Evolutionary conservation across 1,284 basidiomycete species (phyloP).

Genomic region (Cronartium quercuum): DNA sequence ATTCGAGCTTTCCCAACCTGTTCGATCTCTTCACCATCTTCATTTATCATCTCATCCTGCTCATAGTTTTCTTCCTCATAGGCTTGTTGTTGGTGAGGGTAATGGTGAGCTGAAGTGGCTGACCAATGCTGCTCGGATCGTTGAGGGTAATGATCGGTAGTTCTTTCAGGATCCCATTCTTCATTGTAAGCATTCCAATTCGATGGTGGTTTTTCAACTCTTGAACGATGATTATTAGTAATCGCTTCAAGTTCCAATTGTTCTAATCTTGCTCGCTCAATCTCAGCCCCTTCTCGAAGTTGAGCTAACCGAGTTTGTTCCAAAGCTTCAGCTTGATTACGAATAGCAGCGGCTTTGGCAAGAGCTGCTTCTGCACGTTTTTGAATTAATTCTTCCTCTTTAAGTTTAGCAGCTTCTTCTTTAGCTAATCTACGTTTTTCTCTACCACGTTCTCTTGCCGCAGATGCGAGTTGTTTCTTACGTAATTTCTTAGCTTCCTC

Average conservation of each 20-base stretch:
- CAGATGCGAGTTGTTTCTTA: slow-evolving; percentile 16
- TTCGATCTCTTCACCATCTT: background rate
- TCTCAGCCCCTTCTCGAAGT: slow-evolving; percentile 14
- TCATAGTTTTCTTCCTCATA: background rate
- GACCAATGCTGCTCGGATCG: background rate
- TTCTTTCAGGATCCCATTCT: background rate
- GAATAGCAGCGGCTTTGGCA: slow-evolving; percentile 7
- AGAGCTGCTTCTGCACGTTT: slow-evolving; percentile 7
- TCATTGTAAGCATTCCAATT: background rate
- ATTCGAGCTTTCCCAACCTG: background rate
- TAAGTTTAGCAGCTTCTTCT: slow-evolving; percentile 20
- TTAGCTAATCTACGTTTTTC: slow-evolving; percentile 27
- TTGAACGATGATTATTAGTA: background rate
- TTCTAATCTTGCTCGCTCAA: slow-evolving; percentile 14
- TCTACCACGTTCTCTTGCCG: slow-evolving; percentile 8
- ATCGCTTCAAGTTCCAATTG: background rate
- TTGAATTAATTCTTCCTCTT: slow-evolving; percentile 17
- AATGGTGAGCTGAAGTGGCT: background rate
- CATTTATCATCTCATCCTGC: background rate
- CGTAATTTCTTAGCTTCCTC: slow-evolving; percentile 29
- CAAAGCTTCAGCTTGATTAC: slow-evolving; percentile 7
- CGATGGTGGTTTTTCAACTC: background rate
- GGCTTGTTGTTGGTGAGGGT: background rate
- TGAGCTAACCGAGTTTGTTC: slow-evolving; percentile 16
- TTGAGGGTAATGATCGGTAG: background rate